These are phyloP conservation scores for Fragilariopsis cylindrus DNA, from an alignment of 108 stramenopile genomes.

Conservation along the genomic window DNA sequence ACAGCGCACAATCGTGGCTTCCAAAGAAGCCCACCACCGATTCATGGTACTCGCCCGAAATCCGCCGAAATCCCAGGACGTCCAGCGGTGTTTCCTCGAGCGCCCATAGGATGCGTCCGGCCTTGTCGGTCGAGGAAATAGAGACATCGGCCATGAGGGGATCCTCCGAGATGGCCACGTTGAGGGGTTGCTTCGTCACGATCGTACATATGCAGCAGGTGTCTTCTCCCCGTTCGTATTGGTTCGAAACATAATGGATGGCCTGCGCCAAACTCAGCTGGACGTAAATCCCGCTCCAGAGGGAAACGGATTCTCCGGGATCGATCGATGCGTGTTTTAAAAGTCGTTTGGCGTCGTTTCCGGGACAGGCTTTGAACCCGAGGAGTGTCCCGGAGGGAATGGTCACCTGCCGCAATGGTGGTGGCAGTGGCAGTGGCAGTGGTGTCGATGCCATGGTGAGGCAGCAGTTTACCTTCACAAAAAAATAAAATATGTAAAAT, in stretches of 20 bases:
- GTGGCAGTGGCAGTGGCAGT: slow-evolving; percentile 1
- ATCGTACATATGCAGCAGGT: not conserved
- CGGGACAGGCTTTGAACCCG: slow-evolving; percentile 8
- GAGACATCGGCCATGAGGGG: not conserved
- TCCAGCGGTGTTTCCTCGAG: not conserved
- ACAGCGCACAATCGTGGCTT: not conserved
- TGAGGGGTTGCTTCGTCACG: not conserved
- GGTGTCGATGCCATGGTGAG: not conserved
- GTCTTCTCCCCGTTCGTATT: slow-evolving; percentile 1
- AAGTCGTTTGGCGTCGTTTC: not conserved
- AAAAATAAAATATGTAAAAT: no score
- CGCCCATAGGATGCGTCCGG: not conserved
- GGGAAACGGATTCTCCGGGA: not conserved
- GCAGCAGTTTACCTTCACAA: no score
- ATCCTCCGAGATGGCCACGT: slow-evolving; percentile 3
- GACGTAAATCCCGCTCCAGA: slow-evolving; percentile 1
- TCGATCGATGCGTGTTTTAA: not conserved
- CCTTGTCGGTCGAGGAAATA: slow-evolving; percentile 1
- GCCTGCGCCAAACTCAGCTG: slow-evolving; percentile 4
- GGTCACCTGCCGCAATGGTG: not conserved
- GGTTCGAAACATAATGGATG: not conserved
- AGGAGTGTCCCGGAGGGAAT: not conserved
- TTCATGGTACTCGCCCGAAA: not conserved
- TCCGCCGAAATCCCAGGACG: not conserved
- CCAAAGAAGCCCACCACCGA: not conserved